A percentile compares a stretch with the other conserved stretches of the same genome.
These are phyloP conservation scores for Toxoplasma gondii DNA, from an alignment of 169 alveolate species.

Conservation along the genomic window DNA sequence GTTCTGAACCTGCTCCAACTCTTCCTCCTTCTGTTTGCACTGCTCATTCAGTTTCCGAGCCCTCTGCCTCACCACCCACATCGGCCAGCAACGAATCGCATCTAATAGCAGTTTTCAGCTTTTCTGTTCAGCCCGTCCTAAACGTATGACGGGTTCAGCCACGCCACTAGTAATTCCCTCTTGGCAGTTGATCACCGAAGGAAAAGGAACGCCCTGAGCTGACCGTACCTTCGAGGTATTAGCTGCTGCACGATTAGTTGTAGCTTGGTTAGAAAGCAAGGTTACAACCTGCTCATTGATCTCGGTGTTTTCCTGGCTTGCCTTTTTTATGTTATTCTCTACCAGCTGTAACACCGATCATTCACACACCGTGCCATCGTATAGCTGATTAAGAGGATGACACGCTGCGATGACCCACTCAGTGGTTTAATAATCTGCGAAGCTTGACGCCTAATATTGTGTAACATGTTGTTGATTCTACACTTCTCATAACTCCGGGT, in stretches of 20 bases:
- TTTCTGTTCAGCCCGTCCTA: too few species aligned
- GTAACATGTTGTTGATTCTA: not conserved
- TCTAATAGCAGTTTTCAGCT: not conserved
- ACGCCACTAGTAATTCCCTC: too few species aligned
- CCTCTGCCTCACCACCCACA: constrained; percentile 37
- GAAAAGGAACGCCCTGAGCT: not conserved
- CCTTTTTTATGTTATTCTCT: not conserved
- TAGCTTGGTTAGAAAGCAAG: constrained; percentile 26
- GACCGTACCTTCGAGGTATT: constrained; percentile 23
- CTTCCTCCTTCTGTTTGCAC: constrained; percentile 81
- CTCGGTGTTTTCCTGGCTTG: not conserved
- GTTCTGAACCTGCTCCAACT: constrained; percentile 83
- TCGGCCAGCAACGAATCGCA: not conserved
- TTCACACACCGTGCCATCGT: not conserved
- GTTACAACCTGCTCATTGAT: constrained; percentile 5
- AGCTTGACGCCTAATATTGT: not conserved
- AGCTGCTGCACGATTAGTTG: constrained; percentile 37
- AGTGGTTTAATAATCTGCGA: not conserved
- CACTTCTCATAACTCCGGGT: too few species aligned
- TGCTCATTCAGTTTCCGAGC: constrained; percentile 73
- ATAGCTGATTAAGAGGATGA: not conserved
- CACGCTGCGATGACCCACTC: not conserved
- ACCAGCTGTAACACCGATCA: not conserved
- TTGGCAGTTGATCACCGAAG: too few species aligned
- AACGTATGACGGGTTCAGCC: too few species aligned